Base-by-base conservation (phyloP, 1,139 yeast species). In the Blastobotrys serpentis region DNA sequence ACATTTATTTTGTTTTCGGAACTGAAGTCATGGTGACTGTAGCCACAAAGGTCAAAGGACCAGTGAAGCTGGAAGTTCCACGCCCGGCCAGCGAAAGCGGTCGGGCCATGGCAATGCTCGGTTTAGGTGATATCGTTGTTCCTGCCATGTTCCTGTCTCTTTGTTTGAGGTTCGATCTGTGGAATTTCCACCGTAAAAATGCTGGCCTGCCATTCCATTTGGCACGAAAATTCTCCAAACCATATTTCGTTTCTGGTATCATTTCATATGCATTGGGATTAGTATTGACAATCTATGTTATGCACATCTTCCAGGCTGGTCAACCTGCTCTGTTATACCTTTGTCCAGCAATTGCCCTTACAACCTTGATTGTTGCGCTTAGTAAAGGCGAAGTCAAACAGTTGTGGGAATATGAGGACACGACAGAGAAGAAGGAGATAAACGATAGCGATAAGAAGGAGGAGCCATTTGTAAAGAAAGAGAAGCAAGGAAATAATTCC, bases 251-350 rank as follows among this genome's bases (percentile, higher is more conserved):
- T 1, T 54, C 69, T 8, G 69, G 78, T 2, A 32, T 81, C 13
- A 42, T 70, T 3, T 70, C 76, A 5, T 84, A 82, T 59, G 51
- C 67, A 0, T 7, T 70, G 3, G 83, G 81, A 0, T 62, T 83
- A 42, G 33, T 65, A 0, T 47, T 64, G 1, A 78, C 87, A 1
- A 67, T 75, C 45, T 56, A 58, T 2, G 76, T 73, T 1, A 63
- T 76, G 51, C 66, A 68, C 42, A 47, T 60, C 1, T 77, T 57
- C 53, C 59, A 73, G 2, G 63, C 61, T 4, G 86, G 83, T 1
- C 89, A 82, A 63, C 89, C 89, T 0, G 89, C 89, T 0, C 66
- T 84, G 51, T 63, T 83, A 19, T 83, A 82, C 59, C 65, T 83
- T 34, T 81, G 81, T 4, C 89, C 90, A 2, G 61, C 72, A 3